These are phyloP conservation scores for Globisporangium paroecandrum DNA, from an alignment of 352 stramenopile species.

Conservation along the genomic window DNA sequence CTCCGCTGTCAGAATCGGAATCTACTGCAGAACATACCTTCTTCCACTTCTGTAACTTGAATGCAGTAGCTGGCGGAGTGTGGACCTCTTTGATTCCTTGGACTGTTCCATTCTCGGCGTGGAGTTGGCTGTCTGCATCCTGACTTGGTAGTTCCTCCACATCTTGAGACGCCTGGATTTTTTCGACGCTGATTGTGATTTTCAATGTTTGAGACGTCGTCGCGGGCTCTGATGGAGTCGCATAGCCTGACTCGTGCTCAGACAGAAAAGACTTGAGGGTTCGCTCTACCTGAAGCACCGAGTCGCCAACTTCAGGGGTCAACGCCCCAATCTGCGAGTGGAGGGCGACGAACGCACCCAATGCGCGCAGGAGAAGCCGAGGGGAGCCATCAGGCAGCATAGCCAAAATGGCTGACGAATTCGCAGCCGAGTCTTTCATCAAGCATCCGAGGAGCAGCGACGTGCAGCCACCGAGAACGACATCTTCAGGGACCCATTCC, in stretches of 20 bases:
- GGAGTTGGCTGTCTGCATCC: not conserved
- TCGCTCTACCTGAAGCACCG: conserved; percentile 67
- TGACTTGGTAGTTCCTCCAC: not conserved
- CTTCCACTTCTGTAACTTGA: conserved; percentile 27
- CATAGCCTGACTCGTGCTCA: conserved; percentile 4
- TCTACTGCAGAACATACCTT: conserved; percentile 49
- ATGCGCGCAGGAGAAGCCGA: conserved; percentile 42
- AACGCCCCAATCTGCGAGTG: conserved; percentile 75
- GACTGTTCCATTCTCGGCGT: conserved; percentile 1
- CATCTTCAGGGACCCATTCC: conserved; percentile 64
- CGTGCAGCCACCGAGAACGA: conserved; percentile 65
- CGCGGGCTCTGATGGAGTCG: not conserved
- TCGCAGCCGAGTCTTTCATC: conserved; percentile 47
- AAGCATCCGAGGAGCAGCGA: conserved; percentile 72
- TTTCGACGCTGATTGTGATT: not conserved
- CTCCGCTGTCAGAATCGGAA: conserved; percentile 32
- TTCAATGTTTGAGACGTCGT: not conserved
- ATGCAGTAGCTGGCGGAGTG: conserved; percentile 21
- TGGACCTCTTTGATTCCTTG: not conserved
- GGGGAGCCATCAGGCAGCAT: conserved; percentile 45
- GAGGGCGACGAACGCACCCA: conserved; percentile 66
- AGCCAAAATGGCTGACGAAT: conserved; percentile 33
- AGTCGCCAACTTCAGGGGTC: conserved; percentile 59
- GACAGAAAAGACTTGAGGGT: conserved; percentile 38
- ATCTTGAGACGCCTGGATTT: not conserved